These are phyloP conservation scores for Pleurotus sapidus DNA, from an alignment of 768 basidiomycete genomes.

Conservation along the genomic window DNA sequence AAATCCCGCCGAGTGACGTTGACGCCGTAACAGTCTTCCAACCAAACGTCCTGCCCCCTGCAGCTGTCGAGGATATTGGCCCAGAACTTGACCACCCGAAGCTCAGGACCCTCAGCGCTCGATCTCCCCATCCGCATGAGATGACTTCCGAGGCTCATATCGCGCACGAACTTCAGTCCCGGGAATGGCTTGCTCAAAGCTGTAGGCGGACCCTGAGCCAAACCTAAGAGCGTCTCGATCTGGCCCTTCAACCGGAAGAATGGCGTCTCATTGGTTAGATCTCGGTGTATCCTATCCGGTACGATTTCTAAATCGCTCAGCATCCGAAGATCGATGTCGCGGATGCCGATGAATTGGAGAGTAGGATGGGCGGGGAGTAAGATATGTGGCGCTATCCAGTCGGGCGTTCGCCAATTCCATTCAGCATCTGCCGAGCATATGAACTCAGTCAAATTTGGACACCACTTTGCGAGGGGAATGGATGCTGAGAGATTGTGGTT, in stretches of 20 bases:
- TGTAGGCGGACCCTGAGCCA: not conserved
- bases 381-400: conserved; percentile 80
- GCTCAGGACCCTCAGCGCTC: conserved; percentile 21
- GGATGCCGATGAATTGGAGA: conserved; percentile 66
- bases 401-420: conserved; percentile 78
- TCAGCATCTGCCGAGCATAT: conserved; percentile 76
- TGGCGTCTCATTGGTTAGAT: conserved; percentile 36
- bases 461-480: conserved; percentile 62
- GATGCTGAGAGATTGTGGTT: conserved; percentile 18
- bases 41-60: conserved; percentile 51
- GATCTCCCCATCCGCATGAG: conserved; percentile 39
- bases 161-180: conserved; percentile 53
- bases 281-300: conserved; percentile 20
- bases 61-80: conserved; percentile 38
- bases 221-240: conserved; percentile 53
- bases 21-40: conserved; percentile 63
- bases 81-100: conserved; percentile 40
- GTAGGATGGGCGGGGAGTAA: conserved; percentile 62
- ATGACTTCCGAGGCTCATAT: conserved; percentile 61
- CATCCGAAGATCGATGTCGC: conserved; percentile 66
- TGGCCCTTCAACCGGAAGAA: conserved; percentile 69
- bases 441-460: conserved; percentile 66
- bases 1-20: conserved; percentile 49
- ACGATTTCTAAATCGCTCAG: conserved; percentile 37
- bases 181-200: conserved; percentile 54